These are phyloP conservation scores for Aspergillus saccharolyticus DNA, from an alignment of 495 filamentous ascomycete genomes.

Conservation along the genomic window DNA sequence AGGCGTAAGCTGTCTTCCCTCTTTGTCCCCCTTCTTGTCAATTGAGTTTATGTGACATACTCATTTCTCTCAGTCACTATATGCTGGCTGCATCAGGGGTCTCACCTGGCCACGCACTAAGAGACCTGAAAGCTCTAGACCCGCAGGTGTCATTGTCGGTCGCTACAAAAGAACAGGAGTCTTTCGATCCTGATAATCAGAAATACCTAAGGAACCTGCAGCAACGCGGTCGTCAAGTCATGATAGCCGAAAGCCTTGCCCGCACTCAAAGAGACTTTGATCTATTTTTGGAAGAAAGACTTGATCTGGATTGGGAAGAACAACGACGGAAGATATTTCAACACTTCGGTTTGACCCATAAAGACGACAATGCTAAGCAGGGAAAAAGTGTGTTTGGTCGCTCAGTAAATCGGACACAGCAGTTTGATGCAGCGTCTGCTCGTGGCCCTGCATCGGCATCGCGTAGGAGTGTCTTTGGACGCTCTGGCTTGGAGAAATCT, in stretches of 20 bases:
- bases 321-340: slow-evolving; percentile 89
- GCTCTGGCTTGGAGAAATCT: slow-evolving; percentile 67
- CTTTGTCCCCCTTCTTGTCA: not conserved
- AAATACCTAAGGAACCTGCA: slow-evolving; percentile 77
- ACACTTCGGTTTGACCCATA: slow-evolving; percentile 84
- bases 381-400: slow-evolving; percentile 56
- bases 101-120: slow-evolving; percentile 67
- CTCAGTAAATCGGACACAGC: slow-evolving; percentile 42
- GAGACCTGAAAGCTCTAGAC: slow-evolving; percentile 64
- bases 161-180: slow-evolving; percentile 39
- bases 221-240: slow-evolving; percentile 82
- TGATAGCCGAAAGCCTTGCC: slow-evolving; percentile 82
- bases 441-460: slow-evolving; percentile 33
- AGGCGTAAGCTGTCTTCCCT: slow-evolving; percentile 47
- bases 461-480: slow-evolving; percentile 63
- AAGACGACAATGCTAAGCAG: slow-evolving; percentile 43
- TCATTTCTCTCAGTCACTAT: slow-evolving; percentile 53
- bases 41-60: not conserved
- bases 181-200: slow-evolving; percentile 72
- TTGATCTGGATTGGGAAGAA: slow-evolving; percentile 91
- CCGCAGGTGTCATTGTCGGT: slow-evolving; percentile 40
- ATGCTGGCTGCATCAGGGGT: slow-evolving; percentile 87
- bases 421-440: slow-evolving; percentile 20
- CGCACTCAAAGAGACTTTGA: slow-evolving; percentile 88
- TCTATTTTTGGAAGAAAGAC: slow-evolving; percentile 84